phyloP scores from a whole-genome alignment of 352 stramenopile genomes.

The Phytophthora fragariae region DNA sequence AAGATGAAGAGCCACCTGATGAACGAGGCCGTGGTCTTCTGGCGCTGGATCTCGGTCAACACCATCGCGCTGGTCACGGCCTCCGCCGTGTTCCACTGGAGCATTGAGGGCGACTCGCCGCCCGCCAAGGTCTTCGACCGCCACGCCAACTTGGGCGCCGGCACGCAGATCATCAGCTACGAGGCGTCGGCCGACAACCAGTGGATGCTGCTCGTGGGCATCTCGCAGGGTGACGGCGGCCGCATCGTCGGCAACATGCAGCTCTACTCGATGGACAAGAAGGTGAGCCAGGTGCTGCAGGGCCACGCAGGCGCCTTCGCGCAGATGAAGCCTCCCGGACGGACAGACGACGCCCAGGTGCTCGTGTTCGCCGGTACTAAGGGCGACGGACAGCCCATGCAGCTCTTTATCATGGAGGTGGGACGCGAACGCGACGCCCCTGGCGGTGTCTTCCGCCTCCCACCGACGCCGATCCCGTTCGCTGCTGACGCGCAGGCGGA shows the following conservation, averaged over 20 bases:
- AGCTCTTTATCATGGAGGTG: slow-evolving; percentile 99
- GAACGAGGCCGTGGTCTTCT: slow-evolving; percentile 97
- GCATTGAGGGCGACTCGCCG: slow-evolving; percentile 91
- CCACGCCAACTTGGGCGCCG: slow-evolving; percentile 92
- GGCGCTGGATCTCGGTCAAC: slow-evolving; percentile 97
- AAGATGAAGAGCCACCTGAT: slow-evolving; percentile 98
- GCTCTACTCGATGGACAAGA: slow-evolving; percentile 98
- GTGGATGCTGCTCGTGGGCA: slow-evolving; percentile 99
- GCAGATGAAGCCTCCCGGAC: slow-evolving; percentile 95
- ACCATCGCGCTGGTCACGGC: slow-evolving; percentile 98
- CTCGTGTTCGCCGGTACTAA: slow-evolving; percentile 89
- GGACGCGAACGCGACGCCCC: slow-evolving; percentile 96
- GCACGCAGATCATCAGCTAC: slow-evolving; percentile 99
- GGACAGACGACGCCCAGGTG: slow-evolving; percentile 92
- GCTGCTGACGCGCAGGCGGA: slow-evolving; percentile 96
- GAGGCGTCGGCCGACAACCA: slow-evolving; percentile 97
- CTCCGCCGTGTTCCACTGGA: slow-evolving; percentile 98
- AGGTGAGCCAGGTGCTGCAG: slow-evolving; percentile 98
- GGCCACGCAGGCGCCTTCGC: slow-evolving; percentile 97
- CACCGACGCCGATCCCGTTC: slow-evolving; percentile 95
- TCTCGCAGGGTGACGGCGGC: slow-evolving; percentile 94
- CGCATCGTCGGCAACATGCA: slow-evolving; percentile 98
- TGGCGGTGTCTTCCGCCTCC: slow-evolving; percentile 95
- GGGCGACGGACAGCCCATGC: slow-evolving; percentile 74
- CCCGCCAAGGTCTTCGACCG: slow-evolving; percentile 99